A percentile compares a stretch with the other conserved stretches of the same genome.
These are phyloP conservation scores for Teunomyces lycoperdinae DNA, from an alignment of 805 yeast genomes.

Conservation along the genomic window DNA sequence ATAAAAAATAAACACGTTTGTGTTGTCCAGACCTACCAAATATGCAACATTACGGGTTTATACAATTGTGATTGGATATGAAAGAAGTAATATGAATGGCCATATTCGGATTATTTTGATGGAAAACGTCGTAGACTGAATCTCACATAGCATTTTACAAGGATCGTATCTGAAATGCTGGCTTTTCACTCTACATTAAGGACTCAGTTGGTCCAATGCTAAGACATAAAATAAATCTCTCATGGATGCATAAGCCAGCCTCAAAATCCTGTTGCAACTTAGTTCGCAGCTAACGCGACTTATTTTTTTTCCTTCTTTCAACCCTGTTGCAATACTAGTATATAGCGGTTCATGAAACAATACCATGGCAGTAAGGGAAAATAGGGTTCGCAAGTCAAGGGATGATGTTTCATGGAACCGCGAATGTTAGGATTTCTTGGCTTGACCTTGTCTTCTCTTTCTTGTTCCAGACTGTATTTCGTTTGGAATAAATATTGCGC, in stretches of 20 bases:
- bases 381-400: neutral
- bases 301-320: neutral
- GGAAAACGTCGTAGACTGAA: neutral
- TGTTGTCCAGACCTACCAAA: constrained; percentile 2
- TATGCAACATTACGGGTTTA: neutral
- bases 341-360: neutral
- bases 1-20: neutral
- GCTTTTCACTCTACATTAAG: neutral
- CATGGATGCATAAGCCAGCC: neutral
- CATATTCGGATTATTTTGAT: neutral
- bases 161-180: neutral
- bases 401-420: neutral
- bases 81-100: neutral
- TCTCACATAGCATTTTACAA: neutral
- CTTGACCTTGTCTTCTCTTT: no score
- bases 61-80: no score
- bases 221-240: neutral
- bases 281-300: neutral
- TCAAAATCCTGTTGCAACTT: neutral
- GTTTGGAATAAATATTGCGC: no score
- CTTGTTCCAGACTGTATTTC: no score
- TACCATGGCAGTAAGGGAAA: no score
- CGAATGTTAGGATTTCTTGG: neutral
- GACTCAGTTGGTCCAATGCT: neutral
- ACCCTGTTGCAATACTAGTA: neutral